Percentiles rank a stretch among this genome's conserved stretches.
Evolutionary conservation across 2,329 filamentous ascomycete species (phyloP).

Genomic region (Pseudogymnoascus sp.): DNA sequence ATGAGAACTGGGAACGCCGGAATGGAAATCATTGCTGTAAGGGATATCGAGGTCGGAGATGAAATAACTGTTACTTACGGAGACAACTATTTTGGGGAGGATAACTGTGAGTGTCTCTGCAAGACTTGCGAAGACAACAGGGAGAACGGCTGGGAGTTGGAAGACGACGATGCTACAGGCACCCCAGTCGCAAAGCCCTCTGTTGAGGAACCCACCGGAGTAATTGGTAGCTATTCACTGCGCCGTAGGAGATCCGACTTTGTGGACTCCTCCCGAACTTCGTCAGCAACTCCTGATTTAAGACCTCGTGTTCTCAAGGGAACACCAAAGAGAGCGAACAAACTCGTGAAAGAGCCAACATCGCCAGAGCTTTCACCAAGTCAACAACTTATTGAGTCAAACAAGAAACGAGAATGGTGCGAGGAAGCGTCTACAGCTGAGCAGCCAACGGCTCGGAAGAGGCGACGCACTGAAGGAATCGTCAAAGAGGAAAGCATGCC

Average conservation of each 20-base stretch:
- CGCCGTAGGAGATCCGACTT: constrained; percentile 42
- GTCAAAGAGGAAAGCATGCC: constrained; percentile 11
- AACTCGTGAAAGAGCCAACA: constrained; percentile 20
- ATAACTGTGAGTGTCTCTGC: constrained; percentile 93
- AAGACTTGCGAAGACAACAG: constrained; percentile 69
- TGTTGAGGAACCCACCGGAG: constrained; percentile 23
- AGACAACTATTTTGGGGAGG: constrained; percentile 88
- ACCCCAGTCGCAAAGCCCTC: constrained; percentile 23
- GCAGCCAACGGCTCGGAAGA: not conserved
- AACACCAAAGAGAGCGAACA: constrained; percentile 22
- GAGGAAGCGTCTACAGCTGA: constrained; percentile 13
- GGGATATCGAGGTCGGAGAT: constrained; percentile 76
- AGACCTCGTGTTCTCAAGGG: constrained; percentile 25
- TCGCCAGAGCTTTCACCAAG: constrained; percentile 19
- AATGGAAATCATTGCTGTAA: constrained; percentile 81
- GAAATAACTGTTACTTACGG: constrained; percentile 97
- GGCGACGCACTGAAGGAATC: not conserved
- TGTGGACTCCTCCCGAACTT: constrained; percentile 45
- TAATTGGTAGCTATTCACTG: constrained; percentile 43
- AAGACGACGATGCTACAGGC: constrained; percentile 32
- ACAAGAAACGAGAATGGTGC: constrained; percentile 22
- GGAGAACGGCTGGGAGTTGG: constrained; percentile 74
- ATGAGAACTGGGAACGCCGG: constrained; percentile 76
- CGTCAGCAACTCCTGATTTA: constrained; percentile 47
- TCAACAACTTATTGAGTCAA: constrained; percentile 16